Evolutionary conservation across 2,329 filamentous ascomycete genomes (phyloP).

Genomic region (Aspergillus fumigatiaffinis): DNA sequence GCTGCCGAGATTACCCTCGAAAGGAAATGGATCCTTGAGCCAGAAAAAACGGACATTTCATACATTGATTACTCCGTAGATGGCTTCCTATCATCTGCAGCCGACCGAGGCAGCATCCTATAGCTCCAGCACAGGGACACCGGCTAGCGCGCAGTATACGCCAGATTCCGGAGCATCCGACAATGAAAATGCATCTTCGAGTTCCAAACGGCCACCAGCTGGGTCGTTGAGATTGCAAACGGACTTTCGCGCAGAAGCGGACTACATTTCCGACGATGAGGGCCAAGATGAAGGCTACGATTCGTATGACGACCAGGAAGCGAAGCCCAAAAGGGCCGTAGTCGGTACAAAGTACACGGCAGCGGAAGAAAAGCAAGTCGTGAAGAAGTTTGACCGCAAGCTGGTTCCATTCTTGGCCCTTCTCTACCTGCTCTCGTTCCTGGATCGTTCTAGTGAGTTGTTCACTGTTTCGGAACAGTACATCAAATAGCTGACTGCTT

Average conservation of each 20-base stretch:
- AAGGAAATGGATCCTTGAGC: not conserved
- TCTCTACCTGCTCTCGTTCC: constrained; percentile 78
- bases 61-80: constrained; percentile 5
- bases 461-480: not conserved
- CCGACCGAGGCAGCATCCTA: constrained; percentile 25
- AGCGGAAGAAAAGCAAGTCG: constrained; percentile 69
- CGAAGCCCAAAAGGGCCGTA: constrained; percentile 6
- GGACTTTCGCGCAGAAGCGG: constrained; percentile 24
- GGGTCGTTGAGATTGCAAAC: constrained; percentile 32
- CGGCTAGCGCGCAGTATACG: constrained; percentile 28
- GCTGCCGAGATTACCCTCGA: not conserved
- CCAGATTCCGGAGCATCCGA: constrained; percentile 33
- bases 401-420: constrained; percentile 78
- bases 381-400: constrained; percentile 70
- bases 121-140: constrained; percentile 19
- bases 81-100: constrained; percentile 22
- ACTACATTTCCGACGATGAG: constrained; percentile 17
- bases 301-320: constrained; percentile 21
- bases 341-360: constrained; percentile 37
- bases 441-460: constrained; percentile 75
- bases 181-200: constrained; percentile 15
- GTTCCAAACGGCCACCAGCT: constrained; percentile 13
- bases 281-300: constrained; percentile 25
- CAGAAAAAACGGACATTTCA: not conserved
- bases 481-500: constrained; percentile 2